Base-by-base conservation (phyloP, 2,329 filamentous ascomycete genomes). In the Fusarium sp. region DNA sequence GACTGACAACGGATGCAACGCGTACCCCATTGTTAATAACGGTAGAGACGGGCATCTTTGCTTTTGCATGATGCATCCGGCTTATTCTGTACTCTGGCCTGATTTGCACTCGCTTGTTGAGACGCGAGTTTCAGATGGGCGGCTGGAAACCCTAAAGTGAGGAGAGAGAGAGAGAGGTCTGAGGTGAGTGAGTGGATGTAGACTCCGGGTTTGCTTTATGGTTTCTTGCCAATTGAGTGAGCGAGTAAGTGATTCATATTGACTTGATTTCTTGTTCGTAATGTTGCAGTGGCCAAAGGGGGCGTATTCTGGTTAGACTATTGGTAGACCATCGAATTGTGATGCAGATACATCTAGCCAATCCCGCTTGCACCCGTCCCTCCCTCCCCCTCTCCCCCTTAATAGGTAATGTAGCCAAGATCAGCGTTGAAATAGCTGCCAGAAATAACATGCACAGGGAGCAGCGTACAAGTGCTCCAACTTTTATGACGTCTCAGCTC, bases 331-430 rank as follows among this genome's bases (percentile, higher is more conserved):
- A 39, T 50, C 43, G 52, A 38, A 36, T 53, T 49, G 49, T 46
- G 42, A 42, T 42, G 35, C 46, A 49, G 38, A 50, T 39, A 45
- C 35, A 25, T 43, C 49, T 52, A 39, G 46, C 55, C 63, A 69
- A 68, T 69, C 63, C 53, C 43, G 25, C 41, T 25, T n/a, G 35
- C 37, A 62, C 52, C 64, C 58, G 61, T 43, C 61, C 54, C 64
- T 56, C 57, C 66, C 42, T 57, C 31, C 41, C 19, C 19, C 19
- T 19, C 4, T 19, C n/a, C n/a, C n/a, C n/a, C n/a, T n/a, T n/a
- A n/a, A n/a, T n/a, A n/a, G n/a, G n/a, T n/a, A n/a, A n/a, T n/a
- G 19, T 19, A 19, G 19, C 19, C 19, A 19, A 19, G 19, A 19
- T 19, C 19, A 19, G 19, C 19, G 19, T 19, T 19, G 19, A 19